These are phyloP conservation scores for Serendipita sp. DNA, from an alignment of 768 basidiomycete genomes.

Conservation along the genomic window DNA sequence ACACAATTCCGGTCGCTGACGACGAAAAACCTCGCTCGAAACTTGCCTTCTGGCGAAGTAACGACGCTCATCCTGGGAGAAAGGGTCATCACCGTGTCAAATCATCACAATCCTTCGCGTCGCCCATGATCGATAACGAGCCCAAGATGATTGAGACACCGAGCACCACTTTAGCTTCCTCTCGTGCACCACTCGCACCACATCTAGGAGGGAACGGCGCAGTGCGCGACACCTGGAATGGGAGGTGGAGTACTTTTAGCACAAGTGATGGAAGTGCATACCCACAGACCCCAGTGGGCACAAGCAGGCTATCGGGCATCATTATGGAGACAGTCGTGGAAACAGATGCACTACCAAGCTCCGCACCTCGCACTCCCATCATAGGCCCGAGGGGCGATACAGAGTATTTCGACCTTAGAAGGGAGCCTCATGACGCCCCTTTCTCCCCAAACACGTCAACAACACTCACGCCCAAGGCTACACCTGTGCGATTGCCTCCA, in stretches of 20 bases:
- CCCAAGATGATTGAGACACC: not conserved
- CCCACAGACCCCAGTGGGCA: not conserved
- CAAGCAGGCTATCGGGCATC: not conserved
- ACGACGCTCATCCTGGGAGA: not conserved
- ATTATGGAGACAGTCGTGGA: not conserved
- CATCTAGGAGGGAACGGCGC: not conserved
- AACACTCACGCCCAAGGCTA: not conserved
- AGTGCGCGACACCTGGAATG: constrained; percentile 2
- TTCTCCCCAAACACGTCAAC: not conserved
- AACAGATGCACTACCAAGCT: not conserved
- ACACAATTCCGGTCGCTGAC: not conserved
- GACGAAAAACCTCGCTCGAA: not conserved
- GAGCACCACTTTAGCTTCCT: not conserved
- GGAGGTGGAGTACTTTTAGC: constrained; percentile 3
- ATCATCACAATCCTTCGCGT: not conserved
- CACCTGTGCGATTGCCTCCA: not conserved
- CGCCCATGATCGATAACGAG: not conserved
- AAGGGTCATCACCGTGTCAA: not conserved
- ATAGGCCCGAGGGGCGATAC: not conserved
- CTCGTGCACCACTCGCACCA: not conserved
- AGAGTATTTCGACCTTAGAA: not conserved
- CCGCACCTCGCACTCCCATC: not conserved
- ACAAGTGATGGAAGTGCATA: not conserved
- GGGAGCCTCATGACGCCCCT: not conserved
- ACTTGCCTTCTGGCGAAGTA: not conserved